Conservation (phyloP, 2,329 filamentous ascomycete genomes). For the Trichoderma atrobrunneum region DNA sequence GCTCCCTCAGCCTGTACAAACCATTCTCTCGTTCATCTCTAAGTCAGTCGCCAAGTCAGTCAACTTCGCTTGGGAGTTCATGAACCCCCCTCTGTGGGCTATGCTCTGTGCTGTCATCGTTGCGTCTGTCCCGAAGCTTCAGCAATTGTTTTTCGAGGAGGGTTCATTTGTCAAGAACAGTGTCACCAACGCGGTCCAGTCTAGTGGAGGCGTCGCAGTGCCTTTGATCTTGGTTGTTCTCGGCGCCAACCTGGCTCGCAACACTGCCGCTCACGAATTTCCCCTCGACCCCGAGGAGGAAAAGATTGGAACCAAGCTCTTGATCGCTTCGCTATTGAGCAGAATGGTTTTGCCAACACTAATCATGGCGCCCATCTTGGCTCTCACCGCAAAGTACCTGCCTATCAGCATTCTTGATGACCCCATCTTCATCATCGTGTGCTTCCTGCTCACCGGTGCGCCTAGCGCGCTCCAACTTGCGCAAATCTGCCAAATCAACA, state of each 20-base stretch:
- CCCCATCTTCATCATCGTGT: conserved; percentile 96
- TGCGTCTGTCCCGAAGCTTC: conserved; percentile 79
- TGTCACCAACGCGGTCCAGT: conserved; percentile 80
- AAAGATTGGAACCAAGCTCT: conserved; percentile 66
- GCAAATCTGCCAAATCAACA: conserved; percentile 98
- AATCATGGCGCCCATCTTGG: conserved; percentile 88
- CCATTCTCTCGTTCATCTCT: conserved; percentile 30
- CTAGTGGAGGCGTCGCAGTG: conserved; percentile 87
- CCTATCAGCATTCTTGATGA: conserved; percentile 94
- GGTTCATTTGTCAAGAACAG: conserved; percentile 92
- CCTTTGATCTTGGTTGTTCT: conserved; percentile 93
- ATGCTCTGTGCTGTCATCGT: conserved; percentile 92
- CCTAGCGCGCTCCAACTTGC: conserved; percentile 91
- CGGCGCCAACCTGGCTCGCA: conserved; percentile 89
- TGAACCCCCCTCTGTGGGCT: conserved; percentile 98
- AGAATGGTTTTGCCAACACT: conserved; percentile 91
- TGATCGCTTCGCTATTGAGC: conserved; percentile 80
- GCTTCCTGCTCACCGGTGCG: conserved; percentile 91
- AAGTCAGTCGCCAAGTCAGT: conserved; percentile 47
- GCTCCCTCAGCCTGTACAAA: conserved; percentile 45
- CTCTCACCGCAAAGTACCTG: conserved; percentile 82
- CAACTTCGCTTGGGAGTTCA: conserved; percentile 80
- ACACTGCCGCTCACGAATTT: conserved; percentile 71
- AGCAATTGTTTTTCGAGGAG: conserved; percentile 81
- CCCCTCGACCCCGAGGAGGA: conserved; percentile 68